Evolutionary conservation across 31 red algal species (phyloP).

Genomic region (Asparagopsis taxiformis): DNA sequence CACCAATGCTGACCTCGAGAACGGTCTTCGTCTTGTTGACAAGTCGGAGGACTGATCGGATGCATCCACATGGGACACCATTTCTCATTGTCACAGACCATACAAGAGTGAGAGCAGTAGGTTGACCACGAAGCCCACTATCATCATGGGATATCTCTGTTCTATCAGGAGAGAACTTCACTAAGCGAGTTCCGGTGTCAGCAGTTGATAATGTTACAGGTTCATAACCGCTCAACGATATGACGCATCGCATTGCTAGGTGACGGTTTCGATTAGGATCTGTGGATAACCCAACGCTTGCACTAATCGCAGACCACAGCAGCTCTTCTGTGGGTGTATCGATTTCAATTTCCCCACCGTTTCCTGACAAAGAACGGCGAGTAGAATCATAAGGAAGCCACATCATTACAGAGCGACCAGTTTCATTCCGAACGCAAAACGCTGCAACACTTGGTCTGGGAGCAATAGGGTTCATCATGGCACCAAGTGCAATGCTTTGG

Average conservation of each 20-base stretch:
- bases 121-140: not conserved
- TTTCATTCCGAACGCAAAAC: constrained; percentile 91
- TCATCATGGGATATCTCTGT: constrained; percentile 21
- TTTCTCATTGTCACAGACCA: constrained; percentile 91
- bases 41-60: constrained; percentile 76
- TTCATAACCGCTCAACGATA: constrained; percentile 79
- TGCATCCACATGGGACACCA: constrained; percentile 88
- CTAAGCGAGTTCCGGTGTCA: constrained; percentile 64
- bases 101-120: constrained; percentile 38
- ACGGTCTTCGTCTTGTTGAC: constrained; percentile 75
- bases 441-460: constrained; percentile 89
- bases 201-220: constrained; percentile 69
- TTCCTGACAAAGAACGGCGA: constrained; percentile 50
- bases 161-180: constrained; percentile 55
- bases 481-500: not conserved
- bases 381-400: constrained; percentile 83
- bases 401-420: constrained; percentile 72
- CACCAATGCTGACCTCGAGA: constrained; percentile 79
- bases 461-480: constrained; percentile 18
- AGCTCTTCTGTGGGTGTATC: constrained; percentile 84
- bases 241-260: constrained; percentile 63
- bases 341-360: constrained; percentile 86
- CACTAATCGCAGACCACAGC: constrained; percentile 64
- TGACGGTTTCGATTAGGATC: constrained; percentile 69
- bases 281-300: constrained; percentile 19